phyloP scores from a whole-genome alignment of 352 stramenopile genomes.

The Chrysophaeum taylorii region DNA sequence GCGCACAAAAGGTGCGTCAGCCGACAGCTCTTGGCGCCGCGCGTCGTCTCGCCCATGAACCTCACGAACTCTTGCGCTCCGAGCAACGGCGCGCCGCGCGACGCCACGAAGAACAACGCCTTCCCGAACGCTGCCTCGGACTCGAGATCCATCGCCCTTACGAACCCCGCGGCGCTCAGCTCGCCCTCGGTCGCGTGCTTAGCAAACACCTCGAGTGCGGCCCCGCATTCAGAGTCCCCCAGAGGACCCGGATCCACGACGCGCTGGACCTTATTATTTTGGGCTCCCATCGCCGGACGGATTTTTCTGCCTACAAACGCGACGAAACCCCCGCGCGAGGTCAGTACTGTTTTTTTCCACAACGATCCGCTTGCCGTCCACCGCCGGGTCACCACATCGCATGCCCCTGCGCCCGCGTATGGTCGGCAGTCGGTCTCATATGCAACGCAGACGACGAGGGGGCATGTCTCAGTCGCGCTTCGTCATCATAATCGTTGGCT shows the following conservation, averaged over 20 bases:
- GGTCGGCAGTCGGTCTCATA: too few relatives aligned
- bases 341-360: too few relatives aligned
- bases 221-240: not conserved
- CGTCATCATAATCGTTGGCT: too few relatives aligned
- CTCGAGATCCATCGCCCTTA: not conserved
- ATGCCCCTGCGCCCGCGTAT: too few relatives aligned
- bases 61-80: not conserved
- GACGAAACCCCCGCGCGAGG: too few relatives aligned
- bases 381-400: too few relatives aligned
- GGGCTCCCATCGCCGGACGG: too few relatives aligned
- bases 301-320: too few relatives aligned
- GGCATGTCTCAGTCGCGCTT: too few relatives aligned
- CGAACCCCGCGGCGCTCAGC: not conserved
- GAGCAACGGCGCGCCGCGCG: not conserved
- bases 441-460: too few relatives aligned
- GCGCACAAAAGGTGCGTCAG: not conserved
- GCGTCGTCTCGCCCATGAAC: not conserved
- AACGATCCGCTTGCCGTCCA: too few relatives aligned
- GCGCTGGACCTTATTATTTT: too few relatives aligned
- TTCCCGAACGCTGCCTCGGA: not conserved
- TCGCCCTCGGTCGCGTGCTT: not conserved
- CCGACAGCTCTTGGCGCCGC: not conserved
- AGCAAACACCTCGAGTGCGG: not conserved
- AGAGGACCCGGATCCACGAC: not conserved
- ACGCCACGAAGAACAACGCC: not conserved